Evolutionary conservation across 495 filamentous ascomycete genomes (phyloP).

Genomic region (Hypoxylon cercidicola): DNA sequence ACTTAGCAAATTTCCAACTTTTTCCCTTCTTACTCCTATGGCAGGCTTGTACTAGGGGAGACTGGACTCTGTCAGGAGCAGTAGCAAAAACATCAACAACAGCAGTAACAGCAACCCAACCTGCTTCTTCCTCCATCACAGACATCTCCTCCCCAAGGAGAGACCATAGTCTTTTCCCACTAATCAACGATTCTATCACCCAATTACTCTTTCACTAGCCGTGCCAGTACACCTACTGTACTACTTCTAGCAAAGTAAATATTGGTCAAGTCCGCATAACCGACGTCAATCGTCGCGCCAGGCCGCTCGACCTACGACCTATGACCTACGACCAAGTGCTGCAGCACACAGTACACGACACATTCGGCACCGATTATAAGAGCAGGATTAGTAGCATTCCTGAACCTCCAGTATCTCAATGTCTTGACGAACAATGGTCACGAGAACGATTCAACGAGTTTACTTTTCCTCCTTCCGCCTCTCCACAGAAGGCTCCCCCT

Average conservation of each 20-base stretch:
- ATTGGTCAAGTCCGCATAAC: slow-evolving; percentile 34
- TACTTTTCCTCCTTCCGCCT: slow-evolving; percentile 49
- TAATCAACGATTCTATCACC: slow-evolving; percentile 12
- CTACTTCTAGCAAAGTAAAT: slow-evolving; percentile 27
- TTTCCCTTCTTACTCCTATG: slow-evolving; percentile 22
- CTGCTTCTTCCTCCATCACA: slow-evolving; percentile 7
- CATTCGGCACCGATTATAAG: slow-evolving; percentile 26
- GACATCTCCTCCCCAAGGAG: neutral
- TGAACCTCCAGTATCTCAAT: slow-evolving; percentile 41
- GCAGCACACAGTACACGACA: slow-evolving; percentile 26
- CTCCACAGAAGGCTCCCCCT: slow-evolving; percentile 50
- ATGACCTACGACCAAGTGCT: slow-evolving; percentile 25
- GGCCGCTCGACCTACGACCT: slow-evolving; percentile 39
- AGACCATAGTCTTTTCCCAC: slow-evolving; percentile 10
- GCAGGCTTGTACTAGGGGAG: slow-evolving; percentile 20
- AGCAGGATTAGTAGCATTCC: slow-evolving; percentile 44
- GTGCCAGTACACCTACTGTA: slow-evolving; percentile 3
- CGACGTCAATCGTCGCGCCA: slow-evolving; percentile 37
- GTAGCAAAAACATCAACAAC: slow-evolving; percentile 22
- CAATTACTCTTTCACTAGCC: slow-evolving; percentile 24
- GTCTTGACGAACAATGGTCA: slow-evolving; percentile 49
- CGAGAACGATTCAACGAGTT: slow-evolving; percentile 46
- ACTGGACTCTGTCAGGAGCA: slow-evolving; percentile 25
- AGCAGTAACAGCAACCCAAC: slow-evolving; percentile 8
- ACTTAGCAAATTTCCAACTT: slow-evolving; percentile 27